Evolutionary conservation across 805 yeast genomes (phyloP).

Genomic region (Saturnispora sanitii): DNA sequence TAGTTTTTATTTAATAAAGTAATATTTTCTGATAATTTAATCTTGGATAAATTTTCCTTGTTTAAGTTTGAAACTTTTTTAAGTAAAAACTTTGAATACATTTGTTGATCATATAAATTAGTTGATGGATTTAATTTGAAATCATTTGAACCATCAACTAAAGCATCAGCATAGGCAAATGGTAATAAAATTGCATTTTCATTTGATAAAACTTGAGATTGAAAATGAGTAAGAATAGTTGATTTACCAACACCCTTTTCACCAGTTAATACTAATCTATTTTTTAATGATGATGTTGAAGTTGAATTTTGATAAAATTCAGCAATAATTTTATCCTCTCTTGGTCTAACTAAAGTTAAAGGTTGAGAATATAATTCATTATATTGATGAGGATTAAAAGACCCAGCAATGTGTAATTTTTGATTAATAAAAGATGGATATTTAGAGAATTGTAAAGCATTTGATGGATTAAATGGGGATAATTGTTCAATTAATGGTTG

Average conservation of each 20-base stretch:
- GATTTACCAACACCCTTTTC: constrained; percentile 75
- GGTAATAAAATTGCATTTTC: constrained; percentile 42
- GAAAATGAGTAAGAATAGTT: constrained; percentile 58
- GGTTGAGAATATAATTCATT: constrained; percentile 58
- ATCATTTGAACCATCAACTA: constrained; percentile 68
- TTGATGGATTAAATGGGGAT: constrained; percentile 11
- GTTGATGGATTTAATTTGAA: constrained; percentile 44
- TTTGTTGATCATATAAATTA: constrained; percentile 61
- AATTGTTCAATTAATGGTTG: constrained; percentile 14
- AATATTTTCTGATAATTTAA: constrained; percentile 17
- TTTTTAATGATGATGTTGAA: constrained; percentile 28
- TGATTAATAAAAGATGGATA: constrained; percentile 35
- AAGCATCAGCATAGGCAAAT: constrained; percentile 47
- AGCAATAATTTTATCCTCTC: constrained; percentile 33
- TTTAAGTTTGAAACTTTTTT: constrained; percentile 42
- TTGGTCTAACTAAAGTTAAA: constrained; percentile 44
- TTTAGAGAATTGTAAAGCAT: constrained; percentile 19
- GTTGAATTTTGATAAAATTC: constrained; percentile 27
- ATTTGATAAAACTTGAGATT: constrained; percentile 35
- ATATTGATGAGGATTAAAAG: constrained; percentile 59
- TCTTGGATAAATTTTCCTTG: constrained; percentile 27
- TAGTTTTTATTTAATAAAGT: constrained; percentile 16
- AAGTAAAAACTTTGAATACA: constrained; percentile 55
- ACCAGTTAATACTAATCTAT: constrained; percentile 53
- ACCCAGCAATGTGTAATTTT: constrained; percentile 43